Percentiles rank a stretch among this genome's conserved stretches.
These are phyloP conservation scores for Coniochaeta pulveracea DNA, from an alignment of 2,329 filamentous ascomycete species.

Conservation along the genomic window DNA sequence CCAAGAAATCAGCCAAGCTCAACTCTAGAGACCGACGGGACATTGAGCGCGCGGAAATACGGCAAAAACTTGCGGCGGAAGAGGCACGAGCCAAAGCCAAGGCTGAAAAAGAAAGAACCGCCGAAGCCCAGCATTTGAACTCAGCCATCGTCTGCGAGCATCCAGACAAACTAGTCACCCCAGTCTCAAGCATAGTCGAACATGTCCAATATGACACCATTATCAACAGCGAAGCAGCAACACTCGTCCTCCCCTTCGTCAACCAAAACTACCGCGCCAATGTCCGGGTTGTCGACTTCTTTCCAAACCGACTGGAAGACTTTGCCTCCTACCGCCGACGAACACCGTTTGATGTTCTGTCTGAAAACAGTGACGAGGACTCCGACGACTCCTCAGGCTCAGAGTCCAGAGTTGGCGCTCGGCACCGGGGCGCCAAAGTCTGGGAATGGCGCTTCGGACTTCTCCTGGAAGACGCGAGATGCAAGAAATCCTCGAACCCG, in stretches of 20 bases:
- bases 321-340: constrained; percentile 46
- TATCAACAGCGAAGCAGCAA: constrained; percentile 24
- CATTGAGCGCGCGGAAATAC: constrained; percentile 14
- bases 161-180: constrained; percentile 21
- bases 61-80: constrained; percentile 14
- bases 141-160: constrained; percentile 31
- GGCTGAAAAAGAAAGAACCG: constrained; percentile 13
- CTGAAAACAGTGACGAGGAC: constrained; percentile 26
- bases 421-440: constrained; percentile 14
- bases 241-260: constrained; percentile 54
- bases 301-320: constrained; percentile 56
- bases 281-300: constrained; percentile 75
- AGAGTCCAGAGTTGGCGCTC: too few species aligned
- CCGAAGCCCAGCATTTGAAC: constrained; percentile 13
- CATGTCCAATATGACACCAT: constrained; percentile 27
- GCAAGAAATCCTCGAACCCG: constrained; percentile 15
- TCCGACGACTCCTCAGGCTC: constrained; percentile 17
- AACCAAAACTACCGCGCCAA: constrained; percentile 59
- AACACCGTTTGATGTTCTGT: constrained; percentile 38
- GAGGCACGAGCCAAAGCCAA: too few species aligned
- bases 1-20: constrained; percentile 7
- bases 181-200: constrained; percentile 30
- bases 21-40: constrained; percentile 16
- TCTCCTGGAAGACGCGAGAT: constrained; percentile 57
- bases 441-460: constrained; percentile 86